Base-by-base conservation (phyloP, 2,329 filamentous ascomycete species). In the Leptographium procerum region DNA sequence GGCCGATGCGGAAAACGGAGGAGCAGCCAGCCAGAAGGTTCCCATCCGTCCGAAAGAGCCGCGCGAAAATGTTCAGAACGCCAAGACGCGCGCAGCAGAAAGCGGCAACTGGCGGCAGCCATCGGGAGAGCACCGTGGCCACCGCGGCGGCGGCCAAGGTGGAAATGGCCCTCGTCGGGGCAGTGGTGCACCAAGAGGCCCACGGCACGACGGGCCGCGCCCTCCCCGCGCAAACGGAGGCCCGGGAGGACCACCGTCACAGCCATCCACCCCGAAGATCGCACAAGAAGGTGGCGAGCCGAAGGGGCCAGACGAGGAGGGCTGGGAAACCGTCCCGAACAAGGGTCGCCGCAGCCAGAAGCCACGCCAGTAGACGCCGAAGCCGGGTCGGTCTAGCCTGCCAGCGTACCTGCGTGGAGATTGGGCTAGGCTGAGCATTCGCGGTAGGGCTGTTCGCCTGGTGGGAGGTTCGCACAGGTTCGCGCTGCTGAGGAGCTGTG, bases 41-140 rank as follows among this genome's bases (percentile, higher is more conserved):
- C 56, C 70, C 71, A 57, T 69, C 69, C 36, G 67, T 67, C 33
- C 55, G 16, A 51, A 52, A 11, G 56, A 78, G 66, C 71, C 76
- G 57, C 74, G 68, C 61, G 78, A 80, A 57, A 65, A 70, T 58
- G 69, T 67, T n/a, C 71, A 72, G 64, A 73, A 75, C 60, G 64
- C 70, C 60, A 83, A 80, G 70, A 77, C 82, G 36, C 79, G 80
- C 64, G 78, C 81, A 54, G 65, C 74, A 29, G 83, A 86, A 63
- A 76, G 77, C 60, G 78, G 79, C 56, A 85, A 77, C 71, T 86
- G 83, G 83, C 77, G 83, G 70, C 73, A 76, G 61, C 69, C 78
- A 50, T 73, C 78, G 16, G 73, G 71, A 57, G 78, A 78, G 33
- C 72, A 75, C 57, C 73, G 77, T 62, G 73, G 75, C 63, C 66